These are phyloP conservation scores for Leccinum subfulvum DNA, from an alignment of 1,284 basidiomycete genomes.

Conservation along the genomic window DNA sequence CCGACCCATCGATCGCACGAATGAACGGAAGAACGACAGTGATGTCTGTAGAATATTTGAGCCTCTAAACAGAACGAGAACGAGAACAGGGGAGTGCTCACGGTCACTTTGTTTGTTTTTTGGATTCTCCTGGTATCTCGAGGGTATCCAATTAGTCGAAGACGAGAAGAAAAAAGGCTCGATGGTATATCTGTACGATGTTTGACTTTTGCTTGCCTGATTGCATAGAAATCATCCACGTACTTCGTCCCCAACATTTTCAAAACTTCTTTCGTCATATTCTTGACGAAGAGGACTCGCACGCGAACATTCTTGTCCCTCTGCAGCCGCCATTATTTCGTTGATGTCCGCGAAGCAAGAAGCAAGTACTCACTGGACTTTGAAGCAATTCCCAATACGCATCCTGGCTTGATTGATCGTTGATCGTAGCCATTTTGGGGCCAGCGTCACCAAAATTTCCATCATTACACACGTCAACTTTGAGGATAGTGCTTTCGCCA, in stretches of 20 bases:
- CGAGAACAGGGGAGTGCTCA: constrained; percentile 27
- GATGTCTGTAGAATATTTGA: constrained; percentile 40
- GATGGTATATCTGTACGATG: constrained; percentile 29
- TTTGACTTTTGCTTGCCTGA: background rate
- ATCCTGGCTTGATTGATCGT: constrained; percentile 25
- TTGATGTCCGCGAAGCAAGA: background rate
- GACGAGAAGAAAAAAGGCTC: constrained; percentile 63
- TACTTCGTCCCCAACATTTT: constrained; percentile 54
- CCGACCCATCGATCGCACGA: constrained; percentile 16
- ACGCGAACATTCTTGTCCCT: constrained; percentile 39
- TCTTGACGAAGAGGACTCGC: constrained; percentile 49
- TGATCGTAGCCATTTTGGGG: constrained; percentile 9
- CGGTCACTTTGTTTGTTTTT: constrained; percentile 42
- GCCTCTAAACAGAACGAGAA: background rate
- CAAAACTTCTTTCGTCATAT: constrained; percentile 45
- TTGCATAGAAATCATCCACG: background rate
- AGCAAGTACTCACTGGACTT: constrained; percentile 17
- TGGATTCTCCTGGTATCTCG: constrained; percentile 49
- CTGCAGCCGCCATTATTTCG: constrained; percentile 21
- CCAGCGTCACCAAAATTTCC: constrained; percentile 34
- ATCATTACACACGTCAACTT: constrained; percentile 42
- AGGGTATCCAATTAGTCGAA: constrained; percentile 55
- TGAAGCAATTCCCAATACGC: constrained; percentile 40
- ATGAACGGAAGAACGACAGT: constrained; percentile 52
- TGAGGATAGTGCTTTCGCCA: constrained; percentile 36